Evolutionary conservation across 768 basidiomycete genomes (phyloP), one percentile per base, ranked within the genome.

Genomic region (Collybia nuda): DNA sequence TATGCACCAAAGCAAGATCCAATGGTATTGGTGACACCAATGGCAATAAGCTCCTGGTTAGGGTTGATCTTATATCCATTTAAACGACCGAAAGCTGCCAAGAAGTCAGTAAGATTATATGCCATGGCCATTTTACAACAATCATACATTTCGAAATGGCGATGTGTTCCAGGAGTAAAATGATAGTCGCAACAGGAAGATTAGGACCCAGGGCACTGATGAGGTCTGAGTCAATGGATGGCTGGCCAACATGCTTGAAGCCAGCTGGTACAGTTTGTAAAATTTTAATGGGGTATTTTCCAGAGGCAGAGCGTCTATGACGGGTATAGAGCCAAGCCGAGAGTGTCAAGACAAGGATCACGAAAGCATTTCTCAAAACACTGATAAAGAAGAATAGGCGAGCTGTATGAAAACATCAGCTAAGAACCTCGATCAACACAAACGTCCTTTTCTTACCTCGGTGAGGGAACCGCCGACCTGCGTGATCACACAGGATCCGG

Each of bases 21-120:
- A 55, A 97, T 62, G 1, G 90, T 90, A 67, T 96, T 96, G 15
- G 93, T 90, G 17, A 98, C 92, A n/a, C 96, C 96, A 57, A 99
- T 98, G 37, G 96, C 94, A 58, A 98, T 90, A 43, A 98, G 78
- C 66, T 97, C 95, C 67, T 97, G 94, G 69, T 93, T 92, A 2
- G 94, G 91, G 53, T 91, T 82, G 57, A 92, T 91, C 66, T 90
- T 96, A 76, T 99, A 99, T 18, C 86, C 85, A 64, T 98, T 98
- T 56, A 98, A 64, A 56, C 97, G 88, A 46, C 94, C 96, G 66
- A 98, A 98, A 2, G 93, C 89, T 93, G 58, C 4, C 18, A n/a
- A 48, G 35, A 43, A 14, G 24, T 45, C 21, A 28, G 19, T 39
- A 32, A 55, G 19, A 24, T 32, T 6, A 43, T 37, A 12, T 50